Percentiles rank a stretch among this genome's conserved stretches.
Conservation (phyloP, 2,329 filamentous ascomycete species). For the Pseudopyricularia cyperi region DNA sequence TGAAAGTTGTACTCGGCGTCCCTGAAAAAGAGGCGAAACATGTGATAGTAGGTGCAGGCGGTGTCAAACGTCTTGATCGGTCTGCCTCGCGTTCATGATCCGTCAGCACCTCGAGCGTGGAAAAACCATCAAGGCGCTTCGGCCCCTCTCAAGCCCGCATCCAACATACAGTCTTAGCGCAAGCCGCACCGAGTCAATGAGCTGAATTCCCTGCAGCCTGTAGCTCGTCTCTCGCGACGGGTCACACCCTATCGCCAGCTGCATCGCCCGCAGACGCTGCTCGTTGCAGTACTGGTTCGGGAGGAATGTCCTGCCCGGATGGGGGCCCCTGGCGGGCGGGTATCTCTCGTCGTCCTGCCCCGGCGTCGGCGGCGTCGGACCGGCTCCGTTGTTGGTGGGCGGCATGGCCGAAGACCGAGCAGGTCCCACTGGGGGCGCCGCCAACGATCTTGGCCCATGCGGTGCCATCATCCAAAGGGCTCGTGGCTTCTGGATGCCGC, state of each 20-base stretch:
- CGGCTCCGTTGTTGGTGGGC: background rate
- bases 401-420: background rate
- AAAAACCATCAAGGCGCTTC: background rate
- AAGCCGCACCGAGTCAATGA: constrained; percentile 76
- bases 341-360: constrained; percentile 4
- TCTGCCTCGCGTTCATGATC: constrained; percentile 24
- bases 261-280: constrained; percentile 60
- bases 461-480: constrained; percentile 1
- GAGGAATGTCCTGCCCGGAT: constrained; percentile 33
- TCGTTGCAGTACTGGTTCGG: constrained; percentile 68
- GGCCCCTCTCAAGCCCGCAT: background rate
- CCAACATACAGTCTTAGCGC: constrained; percentile 60
- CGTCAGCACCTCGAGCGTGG: constrained; percentile 4
- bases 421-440: background rate
- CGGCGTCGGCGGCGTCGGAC: constrained; percentile 1
- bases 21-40: constrained; percentile 76
- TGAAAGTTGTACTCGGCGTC: constrained; percentile 75
- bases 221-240: constrained; percentile 68
- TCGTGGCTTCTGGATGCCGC: background rate
- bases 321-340: constrained; percentile 8
- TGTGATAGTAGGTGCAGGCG: constrained; percentile 85
- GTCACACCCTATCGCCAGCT: constrained; percentile 57
- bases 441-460: constrained; percentile 2
- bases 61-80: constrained; percentile 88
- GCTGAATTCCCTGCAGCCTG: constrained; percentile 72